These are phyloP conservation scores for Naganishia antarctica DNA, from an alignment of 768 basidiomycete species.

Conservation along the genomic window DNA sequence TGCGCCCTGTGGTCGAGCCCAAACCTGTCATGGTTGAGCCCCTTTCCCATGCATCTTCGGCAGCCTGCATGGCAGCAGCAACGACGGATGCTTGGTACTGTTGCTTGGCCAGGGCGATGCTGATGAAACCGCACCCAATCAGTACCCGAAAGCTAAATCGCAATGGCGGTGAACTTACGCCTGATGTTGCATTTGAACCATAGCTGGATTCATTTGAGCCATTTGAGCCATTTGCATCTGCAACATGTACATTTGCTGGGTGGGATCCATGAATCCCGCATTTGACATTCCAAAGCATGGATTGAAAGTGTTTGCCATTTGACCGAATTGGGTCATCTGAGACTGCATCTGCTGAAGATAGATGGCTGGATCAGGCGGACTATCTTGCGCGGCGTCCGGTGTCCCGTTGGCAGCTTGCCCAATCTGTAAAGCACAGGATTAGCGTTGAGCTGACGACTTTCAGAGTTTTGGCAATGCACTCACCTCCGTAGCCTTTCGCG, in stretches of 20 bases:
- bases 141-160: neutral
- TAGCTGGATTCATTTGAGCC: conserved; percentile 54
- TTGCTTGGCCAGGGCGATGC: conserved; percentile 76
- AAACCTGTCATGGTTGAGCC: conserved; percentile 59
- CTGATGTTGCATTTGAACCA: conserved; percentile 74
- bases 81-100: conserved; percentile 85
- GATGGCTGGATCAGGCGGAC: conserved; percentile 42
- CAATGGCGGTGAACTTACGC: conserved; percentile 51
- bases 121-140: neutral
- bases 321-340: conserved; percentile 50
- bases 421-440: conserved; percentile 22
- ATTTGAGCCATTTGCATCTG: conserved; percentile 27
- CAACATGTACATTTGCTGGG: conserved; percentile 26
- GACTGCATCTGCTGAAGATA: conserved; percentile 20
- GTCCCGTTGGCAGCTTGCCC: conserved; percentile 77
- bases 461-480: conserved; percentile 33
- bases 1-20: neutral
- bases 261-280: conserved; percentile 9
- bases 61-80: conserved; percentile 80
- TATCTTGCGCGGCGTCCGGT: conserved; percentile 57
- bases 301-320: conserved; percentile 46
- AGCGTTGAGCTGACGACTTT: conserved; percentile 19
- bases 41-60: conserved; percentile 88
- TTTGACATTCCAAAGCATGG: conserved; percentile 22
- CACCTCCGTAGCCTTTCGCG: conserved; percentile 83